Evolutionary conservation across 129 eudicot species (phyloP).

Genomic region (Helianthus annuus): DNA sequence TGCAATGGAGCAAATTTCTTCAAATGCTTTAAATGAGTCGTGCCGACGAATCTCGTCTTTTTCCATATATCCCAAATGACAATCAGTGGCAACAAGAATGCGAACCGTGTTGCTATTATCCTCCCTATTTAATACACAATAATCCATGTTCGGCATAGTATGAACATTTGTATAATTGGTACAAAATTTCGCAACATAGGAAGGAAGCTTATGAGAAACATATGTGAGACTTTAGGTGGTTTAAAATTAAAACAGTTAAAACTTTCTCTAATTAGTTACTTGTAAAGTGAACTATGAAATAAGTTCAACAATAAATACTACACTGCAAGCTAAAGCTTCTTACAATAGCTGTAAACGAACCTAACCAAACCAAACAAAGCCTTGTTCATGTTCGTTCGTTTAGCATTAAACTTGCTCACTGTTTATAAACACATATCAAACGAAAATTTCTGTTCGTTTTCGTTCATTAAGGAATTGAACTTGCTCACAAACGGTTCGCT

Average conservation of each 20-base stretch:
- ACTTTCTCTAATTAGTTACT: slow-evolving; percentile 1
- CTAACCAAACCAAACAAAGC: too few species aligned
- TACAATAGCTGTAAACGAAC: not conserved
- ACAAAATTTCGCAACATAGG: not conserved
- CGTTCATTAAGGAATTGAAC: too few species aligned
- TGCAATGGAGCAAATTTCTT: slow-evolving; percentile 94
- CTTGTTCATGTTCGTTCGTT: too few species aligned
- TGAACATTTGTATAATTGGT: not conserved
- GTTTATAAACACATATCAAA: too few species aligned
- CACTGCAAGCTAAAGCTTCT: not conserved
- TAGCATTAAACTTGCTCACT: too few species aligned
- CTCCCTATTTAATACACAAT: slow-evolving; percentile 55
- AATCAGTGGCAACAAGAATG: slow-evolving; percentile 90
- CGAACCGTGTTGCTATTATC: slow-evolving; percentile 71
- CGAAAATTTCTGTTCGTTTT: too few species aligned
- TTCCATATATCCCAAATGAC: slow-evolving; percentile 98
- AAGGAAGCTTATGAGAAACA: slow-evolving; percentile 3
- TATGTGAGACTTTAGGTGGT: not conserved
- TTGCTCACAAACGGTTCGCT: too few species aligned
- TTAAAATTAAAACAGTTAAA: slow-evolving; percentile 13
- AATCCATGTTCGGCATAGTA: slow-evolving; percentile 2
- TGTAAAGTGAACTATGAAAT: not conserved
- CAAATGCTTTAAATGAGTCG: slow-evolving; percentile 94
- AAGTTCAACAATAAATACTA: not conserved
- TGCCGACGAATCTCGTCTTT: slow-evolving; percentile 95